These are phyloP conservation scores for Apophysomyces sp. DNA, from an alignment of 371 early-diverging fungal genomes.

Conservation along the genomic window DNA sequence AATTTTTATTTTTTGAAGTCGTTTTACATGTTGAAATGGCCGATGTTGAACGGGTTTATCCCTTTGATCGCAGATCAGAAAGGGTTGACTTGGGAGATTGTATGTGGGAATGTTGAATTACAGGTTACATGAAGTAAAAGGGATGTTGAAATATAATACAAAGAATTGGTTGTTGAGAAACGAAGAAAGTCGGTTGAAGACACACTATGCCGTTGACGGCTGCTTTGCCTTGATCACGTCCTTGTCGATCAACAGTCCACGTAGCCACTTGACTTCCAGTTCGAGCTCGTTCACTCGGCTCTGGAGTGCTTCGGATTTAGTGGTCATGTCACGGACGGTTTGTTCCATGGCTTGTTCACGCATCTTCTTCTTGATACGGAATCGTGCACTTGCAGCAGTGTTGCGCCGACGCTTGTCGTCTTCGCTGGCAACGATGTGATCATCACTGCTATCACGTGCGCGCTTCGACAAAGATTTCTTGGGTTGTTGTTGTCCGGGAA, in stretches of 20 bases:
- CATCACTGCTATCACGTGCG: background rate
- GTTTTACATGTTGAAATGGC: conserved; percentile 6
- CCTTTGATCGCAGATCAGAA: conserved; percentile 11
- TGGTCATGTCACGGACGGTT: conserved; percentile 77
- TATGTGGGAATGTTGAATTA: conserved; percentile 24
- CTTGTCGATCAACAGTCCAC: conserved; percentile 82
- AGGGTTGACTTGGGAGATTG: background rate
- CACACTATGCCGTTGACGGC: background rate
- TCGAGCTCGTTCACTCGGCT: conserved; percentile 74
- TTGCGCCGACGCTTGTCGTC: conserved; percentile 89
- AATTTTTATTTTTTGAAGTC: background rate
- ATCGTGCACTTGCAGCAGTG: conserved; percentile 92
- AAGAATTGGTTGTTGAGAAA: background rate
- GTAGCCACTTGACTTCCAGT: conserved; percentile 86
- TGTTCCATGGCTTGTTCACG: conserved; percentile 81
- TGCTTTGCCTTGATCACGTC: conserved; percentile 18
- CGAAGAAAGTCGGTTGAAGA: background rate
- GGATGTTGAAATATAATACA: conserved; percentile 23
- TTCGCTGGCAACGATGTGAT: conserved; percentile 21
- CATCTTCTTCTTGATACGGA: conserved; percentile 88
- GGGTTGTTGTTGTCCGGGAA: conserved; percentile 1
- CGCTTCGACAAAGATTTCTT: background rate
- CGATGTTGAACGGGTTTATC: conserved; percentile 14
- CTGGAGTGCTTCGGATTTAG: conserved; percentile 69
- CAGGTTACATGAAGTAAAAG: conserved; percentile 5